A percentile compares a stretch with the other conserved stretches of the same genome.
These are phyloP conservation scores for Pulveroboletus sp. DNA, from an alignment of 768 basidiomycete genomes.

Conservation along the genomic window DNA sequence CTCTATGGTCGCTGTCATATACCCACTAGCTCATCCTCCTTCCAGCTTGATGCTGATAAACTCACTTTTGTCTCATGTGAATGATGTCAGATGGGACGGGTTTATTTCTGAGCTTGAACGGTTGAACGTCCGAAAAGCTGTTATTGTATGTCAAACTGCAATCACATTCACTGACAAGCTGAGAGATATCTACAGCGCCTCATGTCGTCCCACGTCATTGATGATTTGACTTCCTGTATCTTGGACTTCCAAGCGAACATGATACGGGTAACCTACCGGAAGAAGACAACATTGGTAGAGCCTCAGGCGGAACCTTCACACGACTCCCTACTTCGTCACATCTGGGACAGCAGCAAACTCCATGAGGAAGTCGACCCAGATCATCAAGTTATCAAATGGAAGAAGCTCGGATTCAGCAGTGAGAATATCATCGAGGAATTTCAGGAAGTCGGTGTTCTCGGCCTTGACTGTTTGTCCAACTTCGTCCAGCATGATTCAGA, in stretches of 20 bases:
- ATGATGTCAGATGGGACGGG: conserved; percentile 71
- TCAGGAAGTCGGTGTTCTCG: conserved; percentile 70
- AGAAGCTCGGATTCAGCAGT: conserved; percentile 68
- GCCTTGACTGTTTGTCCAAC: conserved; percentile 75
- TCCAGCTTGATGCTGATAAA: conserved; percentile 86
- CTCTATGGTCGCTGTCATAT: neutral
- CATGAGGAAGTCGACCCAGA: conserved; percentile 47
- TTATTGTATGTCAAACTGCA: conserved; percentile 52
- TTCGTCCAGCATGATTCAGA: conserved; percentile 70
- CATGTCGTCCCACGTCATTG: conserved; percentile 77
- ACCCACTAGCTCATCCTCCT: conserved; percentile 7
- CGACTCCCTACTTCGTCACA: conserved; percentile 50
- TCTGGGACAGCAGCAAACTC: conserved; percentile 65
- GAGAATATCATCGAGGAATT: conserved; percentile 78
- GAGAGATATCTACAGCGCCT: conserved; percentile 48
- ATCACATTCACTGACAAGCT: conserved; percentile 1
- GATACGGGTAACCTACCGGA: conserved; percentile 70
- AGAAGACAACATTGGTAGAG: conserved; percentile 76
- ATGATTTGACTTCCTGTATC: conserved; percentile 78
- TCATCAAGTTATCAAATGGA: conserved; percentile 61
- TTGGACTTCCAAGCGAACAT: conserved; percentile 88
- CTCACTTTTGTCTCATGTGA: conserved; percentile 75
- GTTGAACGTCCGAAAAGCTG: conserved; percentile 75
- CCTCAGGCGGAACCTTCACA: conserved; percentile 59
- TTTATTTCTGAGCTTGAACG: conserved; percentile 72